Percentiles rank a stretch among this genome's conserved stretches.
These are phyloP conservation scores for Synchytrium microbalum DNA, from an alignment of 371 early-diverging fungal genomes.

Conservation along the genomic window DNA sequence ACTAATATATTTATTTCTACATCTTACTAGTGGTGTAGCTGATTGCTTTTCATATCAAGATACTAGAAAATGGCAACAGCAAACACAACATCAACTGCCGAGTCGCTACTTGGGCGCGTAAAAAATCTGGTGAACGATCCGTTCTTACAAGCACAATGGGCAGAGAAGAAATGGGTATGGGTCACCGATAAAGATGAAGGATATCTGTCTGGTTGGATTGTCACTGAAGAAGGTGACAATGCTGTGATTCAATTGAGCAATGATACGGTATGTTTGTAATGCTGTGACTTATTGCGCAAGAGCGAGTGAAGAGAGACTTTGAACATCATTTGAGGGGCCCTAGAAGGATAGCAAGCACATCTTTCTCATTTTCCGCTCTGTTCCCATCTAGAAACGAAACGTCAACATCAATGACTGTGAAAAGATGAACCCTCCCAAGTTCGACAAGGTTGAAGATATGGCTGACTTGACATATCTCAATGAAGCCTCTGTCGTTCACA, in stretches of 20 bases:
- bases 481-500: conserved; percentile 98
- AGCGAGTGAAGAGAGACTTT: too few species aligned
- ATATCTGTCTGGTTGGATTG: conserved; percentile 78
- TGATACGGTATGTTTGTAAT: conserved; percentile 48
- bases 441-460: conserved; percentile 98
- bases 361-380: neutral
- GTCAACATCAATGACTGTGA: conserved; percentile 72
- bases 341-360: too few species aligned
- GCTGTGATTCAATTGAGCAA: conserved; percentile 65
- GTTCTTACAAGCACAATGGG: conserved; percentile 66
- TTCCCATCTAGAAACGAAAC: conserved; percentile 40
- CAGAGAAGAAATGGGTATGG: conserved; percentile 94
- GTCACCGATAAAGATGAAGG: conserved; percentile 84
- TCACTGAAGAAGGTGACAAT: conserved; percentile 59
- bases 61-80: neutral
- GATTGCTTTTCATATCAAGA: too few species aligned
- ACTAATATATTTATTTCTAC: too few species aligned
- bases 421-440: conserved; percentile 99
- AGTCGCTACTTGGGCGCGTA: neutral
- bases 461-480: conserved; percentile 95
- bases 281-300: neutral
- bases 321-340: too few species aligned
- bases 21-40: too few species aligned
- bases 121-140: conserved; percentile 39
- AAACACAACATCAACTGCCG: neutral